Percentiles rank a stretch among this genome's conserved stretches.
These are phyloP conservation scores for Desmodesmus armatus DNA, from an alignment of 139 green algal genomes.

Conservation along the genomic window DNA sequence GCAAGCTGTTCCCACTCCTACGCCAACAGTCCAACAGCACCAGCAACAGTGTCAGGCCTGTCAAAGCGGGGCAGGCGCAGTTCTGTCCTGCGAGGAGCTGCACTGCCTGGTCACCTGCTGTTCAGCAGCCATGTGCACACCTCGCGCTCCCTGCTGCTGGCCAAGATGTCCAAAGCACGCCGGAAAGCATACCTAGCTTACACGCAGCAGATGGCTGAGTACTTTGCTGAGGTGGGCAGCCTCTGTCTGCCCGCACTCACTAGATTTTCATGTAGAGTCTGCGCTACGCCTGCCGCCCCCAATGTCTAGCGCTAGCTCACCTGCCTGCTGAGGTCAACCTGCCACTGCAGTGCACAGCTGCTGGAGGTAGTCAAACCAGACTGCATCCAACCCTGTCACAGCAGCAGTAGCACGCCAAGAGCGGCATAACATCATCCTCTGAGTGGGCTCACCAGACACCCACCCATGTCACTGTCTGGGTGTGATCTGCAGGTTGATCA, in stretches of 20 bases:
- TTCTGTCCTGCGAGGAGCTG: slow-evolving; percentile 24
- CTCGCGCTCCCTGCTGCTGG: slow-evolving; percentile 25
- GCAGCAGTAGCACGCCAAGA: too few species aligned
- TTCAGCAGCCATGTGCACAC: slow-evolving; percentile 17
- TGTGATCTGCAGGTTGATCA: slow-evolving; percentile 70
- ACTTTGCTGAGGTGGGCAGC: slow-evolving; percentile 44
- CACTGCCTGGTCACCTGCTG: slow-evolving; percentile 7
- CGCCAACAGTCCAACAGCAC: not conserved
- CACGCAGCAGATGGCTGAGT: slow-evolving; percentile 32
- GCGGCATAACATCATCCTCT: too few species aligned
- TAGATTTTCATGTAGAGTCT: too few species aligned
- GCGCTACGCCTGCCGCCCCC: too few species aligned
- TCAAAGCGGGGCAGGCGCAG: slow-evolving; percentile 22
- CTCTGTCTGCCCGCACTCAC: too few species aligned
- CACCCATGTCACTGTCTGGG: too few species aligned
- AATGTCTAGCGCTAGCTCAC: too few species aligned
- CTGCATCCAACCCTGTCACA: too few species aligned
- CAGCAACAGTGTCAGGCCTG: not conserved
- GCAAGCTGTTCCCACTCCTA: not conserved
- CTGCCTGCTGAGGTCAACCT: too few species aligned
- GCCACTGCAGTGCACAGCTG: too few species aligned
- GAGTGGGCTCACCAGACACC: too few species aligned
- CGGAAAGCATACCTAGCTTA: slow-evolving; percentile 16
- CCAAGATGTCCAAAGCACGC: slow-evolving; percentile 28
- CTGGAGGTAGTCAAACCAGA: too few species aligned